A percentile compares a stretch with the other conserved stretches of the same genome.
Evolutionary conservation across 2,329 filamentous ascomycete genomes (phyloP).

Genomic region (Phialophora macrospora): DNA sequence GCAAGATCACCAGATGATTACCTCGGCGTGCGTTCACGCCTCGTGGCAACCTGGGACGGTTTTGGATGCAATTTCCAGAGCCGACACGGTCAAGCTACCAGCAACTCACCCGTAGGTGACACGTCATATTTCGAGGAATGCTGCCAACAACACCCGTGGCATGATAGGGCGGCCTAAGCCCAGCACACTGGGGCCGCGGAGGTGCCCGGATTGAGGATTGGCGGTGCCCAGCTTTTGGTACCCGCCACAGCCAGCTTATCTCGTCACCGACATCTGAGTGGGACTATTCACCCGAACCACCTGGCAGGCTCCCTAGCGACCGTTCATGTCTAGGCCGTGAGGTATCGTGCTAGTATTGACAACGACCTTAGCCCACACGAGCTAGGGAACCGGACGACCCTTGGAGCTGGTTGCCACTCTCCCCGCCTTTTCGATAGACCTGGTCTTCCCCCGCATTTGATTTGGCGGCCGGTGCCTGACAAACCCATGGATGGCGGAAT

Average conservation of each 20-base stretch:
- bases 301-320: neutral
- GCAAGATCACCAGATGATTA: slow-evolving; percentile 10
- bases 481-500: slow-evolving; percentile 15
- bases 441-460: slow-evolving; percentile 27
- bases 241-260: slow-evolving; percentile 12
- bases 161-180: slow-evolving; percentile 7
- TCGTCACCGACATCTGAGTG: slow-evolving; percentile 5
- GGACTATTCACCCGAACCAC: slow-evolving; percentile 4
- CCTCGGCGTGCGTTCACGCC: neutral
- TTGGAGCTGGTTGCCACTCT: slow-evolving; percentile 8
- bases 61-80: neutral
- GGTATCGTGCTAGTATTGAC: neutral
- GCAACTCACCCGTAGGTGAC: neutral
- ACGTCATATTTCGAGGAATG: neutral
- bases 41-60: slow-evolving; percentile 17
- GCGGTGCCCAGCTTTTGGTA: slow-evolving; percentile 9
- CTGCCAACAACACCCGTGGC: neutral
- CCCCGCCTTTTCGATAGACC: slow-evolving; percentile 25
- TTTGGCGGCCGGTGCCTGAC: slow-evolving; percentile 21
- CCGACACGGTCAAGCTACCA: slow-evolving; percentile 5
- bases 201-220: slow-evolving; percentile 24
- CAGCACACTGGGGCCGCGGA: slow-evolving; percentile 29
- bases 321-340: neutral
- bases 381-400: slow-evolving; percentile 2
- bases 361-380: neutral